Conservation (phyloP, 1,284 basidiomycete genomes). For the Puccinia triticina region DNA sequence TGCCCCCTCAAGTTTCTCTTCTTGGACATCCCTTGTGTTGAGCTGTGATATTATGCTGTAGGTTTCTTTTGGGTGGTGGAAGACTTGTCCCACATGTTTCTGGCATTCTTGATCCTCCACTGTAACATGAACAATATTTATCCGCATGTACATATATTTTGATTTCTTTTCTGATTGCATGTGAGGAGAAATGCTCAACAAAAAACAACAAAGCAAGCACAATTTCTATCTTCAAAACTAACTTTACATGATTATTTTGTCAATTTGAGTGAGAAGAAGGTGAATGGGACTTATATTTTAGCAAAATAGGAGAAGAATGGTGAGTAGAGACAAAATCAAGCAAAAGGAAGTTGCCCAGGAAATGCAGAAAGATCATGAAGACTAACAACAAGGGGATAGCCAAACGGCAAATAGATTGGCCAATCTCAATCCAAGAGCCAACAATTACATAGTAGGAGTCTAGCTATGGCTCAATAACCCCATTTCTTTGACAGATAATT, state of each 20-base stretch:
- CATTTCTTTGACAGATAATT: too few relatives aligned
- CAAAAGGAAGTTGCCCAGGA: conserved; percentile 47
- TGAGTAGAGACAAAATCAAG: conserved; percentile 22
- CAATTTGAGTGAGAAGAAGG: neutral
- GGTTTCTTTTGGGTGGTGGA: too few relatives aligned
- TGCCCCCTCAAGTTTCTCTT: too few relatives aligned
- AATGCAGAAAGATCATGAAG: conserved; percentile 65
- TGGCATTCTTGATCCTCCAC: neutral
- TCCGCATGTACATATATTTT: neutral
- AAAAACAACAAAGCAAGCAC: neutral
- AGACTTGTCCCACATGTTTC: neutral
- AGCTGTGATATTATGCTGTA: too few relatives aligned
- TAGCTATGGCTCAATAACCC: too few relatives aligned
- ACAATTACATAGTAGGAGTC: too few relatives aligned
- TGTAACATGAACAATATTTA: neutral
- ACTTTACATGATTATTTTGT: too few relatives aligned
- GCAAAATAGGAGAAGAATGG: neutral
- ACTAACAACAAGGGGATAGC: conserved; percentile 76
- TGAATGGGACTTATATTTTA: conserved; percentile 2
- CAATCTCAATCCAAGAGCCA: conserved; percentile 87
- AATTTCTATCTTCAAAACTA: neutral
- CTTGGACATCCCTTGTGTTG: too few relatives aligned
- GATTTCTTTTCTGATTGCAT: neutral
- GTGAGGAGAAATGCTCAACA: neutral
- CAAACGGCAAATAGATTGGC: conserved; percentile 84